Base-by-base conservation (phyloP, 768 basidiomycete species). In the Russula abietina region DNA sequence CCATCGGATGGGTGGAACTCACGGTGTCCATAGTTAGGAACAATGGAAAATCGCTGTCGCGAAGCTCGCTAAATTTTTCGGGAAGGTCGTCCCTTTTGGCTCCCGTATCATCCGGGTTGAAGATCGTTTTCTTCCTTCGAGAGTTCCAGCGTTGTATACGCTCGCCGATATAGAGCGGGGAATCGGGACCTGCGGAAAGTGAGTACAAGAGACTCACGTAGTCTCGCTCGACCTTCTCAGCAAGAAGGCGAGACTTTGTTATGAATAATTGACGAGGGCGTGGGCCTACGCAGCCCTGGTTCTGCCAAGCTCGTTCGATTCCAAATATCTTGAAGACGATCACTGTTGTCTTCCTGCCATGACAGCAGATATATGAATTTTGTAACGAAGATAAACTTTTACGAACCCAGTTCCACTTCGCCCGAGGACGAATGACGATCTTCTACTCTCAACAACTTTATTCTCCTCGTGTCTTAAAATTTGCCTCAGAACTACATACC, bases 291-390 rank as follows among this genome's bases (percentile, higher is more conserved):
- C 70, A 73, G 9, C 70, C 71, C 24, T 74, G 71, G 26, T 75
- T 62, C 41, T 80, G 71, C 73, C 79, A 85, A 2, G 81, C 77
- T n/a, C 80, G 74, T 66, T 89, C 84, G 7, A 88, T 81, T 2
- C 81, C 79, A 1, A 89, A 76, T 80, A 90, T 89, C 70, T 87
- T 89, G 75, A 85, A 87, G 0, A 90, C 74, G 79, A 90, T 88
- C 0, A 87, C 85, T 0, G 88, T 89, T 0, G 86, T 89, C 78
- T 89, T 89, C 0, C 88, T 88, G 38, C 28, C 17, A 67, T 7
- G 26, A 19, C 0, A 10, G 22, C 3, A 22, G 14, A 36, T 17
- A 46, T 19, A 28, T n/a, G 38, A 19, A 16, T 22, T 46, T 6
- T 26, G 22, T 17, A 30, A 50, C 22, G 36, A 55, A 2, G 14